Conservation (phyloP, 768 basidiomycete genomes). For the Grammothele lineata region DNA sequence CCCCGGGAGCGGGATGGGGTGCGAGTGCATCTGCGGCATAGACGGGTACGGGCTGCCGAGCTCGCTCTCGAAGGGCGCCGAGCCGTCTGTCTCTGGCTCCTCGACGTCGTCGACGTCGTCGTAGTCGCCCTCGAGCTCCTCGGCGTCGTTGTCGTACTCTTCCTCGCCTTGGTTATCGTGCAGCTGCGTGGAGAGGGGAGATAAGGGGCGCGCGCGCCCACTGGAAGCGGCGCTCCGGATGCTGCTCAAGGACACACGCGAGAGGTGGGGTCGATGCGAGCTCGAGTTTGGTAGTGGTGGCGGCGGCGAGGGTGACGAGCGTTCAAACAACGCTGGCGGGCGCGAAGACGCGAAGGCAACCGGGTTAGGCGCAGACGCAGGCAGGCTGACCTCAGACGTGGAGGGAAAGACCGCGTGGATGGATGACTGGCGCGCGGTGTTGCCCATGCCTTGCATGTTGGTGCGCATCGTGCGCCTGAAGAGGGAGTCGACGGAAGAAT, state of each 20-base stretch:
- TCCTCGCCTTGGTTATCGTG: neutral
- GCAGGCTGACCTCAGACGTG: neutral
- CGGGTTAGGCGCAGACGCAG: neutral
- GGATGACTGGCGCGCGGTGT: conserved; percentile 4
- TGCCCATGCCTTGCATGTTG: conserved; percentile 3
- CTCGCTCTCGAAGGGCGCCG: neutral
- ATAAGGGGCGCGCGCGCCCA: conserved; percentile 4
- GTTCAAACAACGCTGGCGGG: neutral
- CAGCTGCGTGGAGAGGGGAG: conserved; percentile 9
- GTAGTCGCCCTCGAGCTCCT: neutral
- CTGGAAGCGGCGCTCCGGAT: conserved; percentile 1
- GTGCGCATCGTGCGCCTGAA: conserved; percentile 18
- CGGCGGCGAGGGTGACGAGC: conserved; percentile 10
- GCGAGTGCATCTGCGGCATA: neutral
- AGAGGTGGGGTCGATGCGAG: no score
- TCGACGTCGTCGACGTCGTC: neutral
- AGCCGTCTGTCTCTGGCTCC: neutral
- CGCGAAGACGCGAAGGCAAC: neutral
- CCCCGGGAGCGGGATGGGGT: conserved; percentile 12
- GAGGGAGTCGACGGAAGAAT: conserved; percentile 25
- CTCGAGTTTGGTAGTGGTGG: neutral
- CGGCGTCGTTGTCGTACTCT: neutral
- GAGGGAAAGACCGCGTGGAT: conserved; percentile 3
- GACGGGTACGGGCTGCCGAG: neutral
- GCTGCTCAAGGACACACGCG: conserved; percentile 7